Base-by-base conservation (phyloP, 73 alveolate species). In the Urostyla sp. region DNA sequence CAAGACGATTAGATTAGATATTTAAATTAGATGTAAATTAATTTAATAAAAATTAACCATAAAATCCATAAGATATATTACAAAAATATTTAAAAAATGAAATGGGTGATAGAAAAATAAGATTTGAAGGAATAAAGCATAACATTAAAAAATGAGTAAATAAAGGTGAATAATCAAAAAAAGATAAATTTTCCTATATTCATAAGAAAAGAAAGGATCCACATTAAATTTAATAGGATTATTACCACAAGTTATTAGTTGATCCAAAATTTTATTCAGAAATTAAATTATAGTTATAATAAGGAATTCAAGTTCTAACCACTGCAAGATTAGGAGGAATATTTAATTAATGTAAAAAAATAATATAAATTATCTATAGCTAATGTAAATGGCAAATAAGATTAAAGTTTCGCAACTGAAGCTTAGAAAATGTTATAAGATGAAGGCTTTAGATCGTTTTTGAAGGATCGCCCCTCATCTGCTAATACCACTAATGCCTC, bases 261-360 rank as follows among this genome's bases (percentile, higher is more conserved):
- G 79, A 63, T 38, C 79, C 79, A 1, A 63, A 63, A 24, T 63
- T 63, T 24, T 63, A 63, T 24, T 3, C 45, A 3, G 7, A 63
- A 23, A 63, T 63, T 37, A 63, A 38, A 43, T 26, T 21, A 3
- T 23, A 63, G 28, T 23, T 63, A 5, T 32, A 38, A 40, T 18
- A 35, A 21, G 44, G 61, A 43, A 63, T 43, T 63, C 44, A 63
- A 63, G 79, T 63, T 15, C 45, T 63, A 24, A 43, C 79, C 10
- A 63, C 79, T 21, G 79, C 79, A 7, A 63, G 79, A 43, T 48
- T 63, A 10, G 79, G 79, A 63, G 79, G 79, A 38, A 11, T 63
- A 5, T 32, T 63, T 4, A 24, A 23, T 8, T 28, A 34, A 36
- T 63, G 79, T 63, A 63, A 63, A 21, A 13, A 10, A 24, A 3